phyloP scores from a whole-genome alignment of 192 early-diverging fungal species.

The Coemansia sp. region DNA sequence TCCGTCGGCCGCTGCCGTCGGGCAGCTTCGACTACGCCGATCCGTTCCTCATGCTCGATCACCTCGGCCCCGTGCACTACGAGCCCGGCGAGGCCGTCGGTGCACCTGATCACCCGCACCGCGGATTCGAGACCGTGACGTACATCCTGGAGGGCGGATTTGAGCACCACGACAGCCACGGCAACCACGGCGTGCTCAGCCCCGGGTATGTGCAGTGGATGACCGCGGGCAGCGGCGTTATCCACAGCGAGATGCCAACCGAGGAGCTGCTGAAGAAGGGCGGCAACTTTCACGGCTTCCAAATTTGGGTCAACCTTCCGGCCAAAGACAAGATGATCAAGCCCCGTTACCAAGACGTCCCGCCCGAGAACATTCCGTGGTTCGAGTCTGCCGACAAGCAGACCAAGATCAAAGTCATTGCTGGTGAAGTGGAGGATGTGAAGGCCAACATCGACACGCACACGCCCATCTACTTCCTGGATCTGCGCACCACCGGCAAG shows the following conservation, averaged over 20 bases:
- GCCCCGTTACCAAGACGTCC: constrained; percentile 70
- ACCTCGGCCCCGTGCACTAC: constrained; percentile 52
- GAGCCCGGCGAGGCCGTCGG: constrained; percentile 57
- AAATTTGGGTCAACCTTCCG: constrained; percentile 77
- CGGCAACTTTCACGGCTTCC: constrained; percentile 52
- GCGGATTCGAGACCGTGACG: constrained; percentile 79
- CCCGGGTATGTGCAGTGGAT: constrained; percentile 76
- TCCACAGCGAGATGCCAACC: constrained; percentile 72
- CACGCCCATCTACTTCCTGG: constrained; percentile 77
- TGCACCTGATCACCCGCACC: constrained; percentile 71
- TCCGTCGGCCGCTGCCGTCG: constrained; percentile 73
- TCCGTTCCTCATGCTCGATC: constrained; percentile 89
- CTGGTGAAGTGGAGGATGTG: constrained; percentile 72
- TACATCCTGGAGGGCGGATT: constrained; percentile 65
- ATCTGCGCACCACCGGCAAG: constrained; percentile 62
- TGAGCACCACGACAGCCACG: constrained; percentile 73
- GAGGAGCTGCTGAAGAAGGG: constrained; percentile 42
- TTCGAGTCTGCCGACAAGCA: constrained; percentile 45
- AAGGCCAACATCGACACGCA: constrained; percentile 67
- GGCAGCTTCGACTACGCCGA: constrained; percentile 67
- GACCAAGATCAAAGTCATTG: constrained; percentile 74
- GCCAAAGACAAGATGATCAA: constrained; percentile 66
- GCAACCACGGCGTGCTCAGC: constrained; percentile 63
- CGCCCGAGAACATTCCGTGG: constrained; percentile 60
- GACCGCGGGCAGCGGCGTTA: constrained; percentile 69